A percentile compares a stretch with the other conserved stretches of the same genome.
Evolutionary conservation across 1,139 yeast genomes (phyloP).

Genomic region (Candida glucosophila): DNA sequence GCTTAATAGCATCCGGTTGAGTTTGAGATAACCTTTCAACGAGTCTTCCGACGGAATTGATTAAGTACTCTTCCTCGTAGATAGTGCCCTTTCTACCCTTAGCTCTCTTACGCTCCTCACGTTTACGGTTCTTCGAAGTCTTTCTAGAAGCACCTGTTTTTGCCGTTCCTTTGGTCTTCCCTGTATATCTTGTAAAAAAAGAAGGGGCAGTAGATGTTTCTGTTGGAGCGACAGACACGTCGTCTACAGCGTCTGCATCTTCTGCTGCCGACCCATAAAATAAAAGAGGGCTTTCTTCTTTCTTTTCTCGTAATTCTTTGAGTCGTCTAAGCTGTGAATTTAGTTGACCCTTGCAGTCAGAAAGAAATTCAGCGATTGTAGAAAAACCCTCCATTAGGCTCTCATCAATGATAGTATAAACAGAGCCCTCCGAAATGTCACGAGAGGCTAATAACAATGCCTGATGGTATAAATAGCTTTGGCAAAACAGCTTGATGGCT

Average conservation of each 20-base stretch:
- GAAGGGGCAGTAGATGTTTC: conserved; percentile 91
- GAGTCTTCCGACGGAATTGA: conserved; percentile 80
- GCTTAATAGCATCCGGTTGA: conserved; percentile 60
- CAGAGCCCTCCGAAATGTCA: conserved; percentile 33
- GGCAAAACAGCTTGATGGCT: conserved; percentile 63
- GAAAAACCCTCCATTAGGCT: conserved; percentile 86
- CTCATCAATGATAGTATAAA: conserved; percentile 57
- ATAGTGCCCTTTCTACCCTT: conserved; percentile 96
- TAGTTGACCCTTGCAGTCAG: conserved; percentile 85
- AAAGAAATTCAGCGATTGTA: conserved; percentile 73
- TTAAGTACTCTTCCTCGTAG: conserved; percentile 91
- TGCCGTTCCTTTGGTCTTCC: conserved; percentile 92
- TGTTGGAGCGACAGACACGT: conserved; percentile 90
- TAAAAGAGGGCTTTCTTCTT: conserved; percentile 74
- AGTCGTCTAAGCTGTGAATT: conserved; percentile 76
- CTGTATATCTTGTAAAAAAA: conserved; percentile 90
- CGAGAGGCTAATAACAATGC: conserved; percentile 61
- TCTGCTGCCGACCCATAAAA: conserved; percentile 58
- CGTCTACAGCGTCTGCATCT: conserved; percentile 76
- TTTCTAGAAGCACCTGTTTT: conserved; percentile 92
- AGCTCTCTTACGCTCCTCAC: conserved; percentile 94
- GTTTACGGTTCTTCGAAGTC: conserved; percentile 82
- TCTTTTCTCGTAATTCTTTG: conserved; percentile 77
- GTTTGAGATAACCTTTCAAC: conserved; percentile 75
- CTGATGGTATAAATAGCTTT: conserved; percentile 64